A percentile compares a stretch with the other conserved stretches of the same genome.
Evolutionary conservation across 202 grass and related monocot genomes (phyloP).

Genomic region (Carex arenaria): DNA sequence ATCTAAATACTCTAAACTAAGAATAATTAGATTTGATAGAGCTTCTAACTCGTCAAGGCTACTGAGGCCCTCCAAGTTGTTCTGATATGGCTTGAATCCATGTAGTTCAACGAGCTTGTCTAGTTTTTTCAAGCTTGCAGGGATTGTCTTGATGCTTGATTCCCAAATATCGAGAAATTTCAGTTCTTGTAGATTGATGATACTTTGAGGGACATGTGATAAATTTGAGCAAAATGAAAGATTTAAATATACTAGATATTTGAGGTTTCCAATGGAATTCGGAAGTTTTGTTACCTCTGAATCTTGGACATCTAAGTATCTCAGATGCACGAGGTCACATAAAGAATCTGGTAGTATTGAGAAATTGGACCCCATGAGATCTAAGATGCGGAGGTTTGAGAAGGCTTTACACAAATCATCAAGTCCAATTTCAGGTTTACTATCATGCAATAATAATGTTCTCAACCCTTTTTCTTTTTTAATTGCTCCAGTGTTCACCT

Average conservation of each 20-base stretch:
- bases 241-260: slow-evolving; percentile 7
- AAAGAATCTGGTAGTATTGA: neutral
- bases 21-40: no score
- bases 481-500: neutral
- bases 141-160: no score
- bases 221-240: neutral
- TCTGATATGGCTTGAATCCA: no score
- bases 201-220: no score
- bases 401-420: neutral
- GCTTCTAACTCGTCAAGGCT: no score
- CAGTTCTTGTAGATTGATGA: no score
- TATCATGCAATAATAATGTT: neutral
- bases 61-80: no score
- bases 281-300: no score
- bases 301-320: neutral
- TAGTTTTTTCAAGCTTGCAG: no score
- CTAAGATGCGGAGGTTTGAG: neutral
- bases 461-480: neutral
- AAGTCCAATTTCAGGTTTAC: neutral
- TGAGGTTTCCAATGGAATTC: slow-evolving; percentile 13
- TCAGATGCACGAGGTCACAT: slow-evolving; percentile 19
- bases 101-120: no score
- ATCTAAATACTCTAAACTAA: no score
- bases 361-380: neutral
- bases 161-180: no score